These are phyloP conservation scores for Aspergillus felis DNA, from an alignment of 2,329 filamentous ascomycete genomes.

Conservation along the genomic window DNA sequence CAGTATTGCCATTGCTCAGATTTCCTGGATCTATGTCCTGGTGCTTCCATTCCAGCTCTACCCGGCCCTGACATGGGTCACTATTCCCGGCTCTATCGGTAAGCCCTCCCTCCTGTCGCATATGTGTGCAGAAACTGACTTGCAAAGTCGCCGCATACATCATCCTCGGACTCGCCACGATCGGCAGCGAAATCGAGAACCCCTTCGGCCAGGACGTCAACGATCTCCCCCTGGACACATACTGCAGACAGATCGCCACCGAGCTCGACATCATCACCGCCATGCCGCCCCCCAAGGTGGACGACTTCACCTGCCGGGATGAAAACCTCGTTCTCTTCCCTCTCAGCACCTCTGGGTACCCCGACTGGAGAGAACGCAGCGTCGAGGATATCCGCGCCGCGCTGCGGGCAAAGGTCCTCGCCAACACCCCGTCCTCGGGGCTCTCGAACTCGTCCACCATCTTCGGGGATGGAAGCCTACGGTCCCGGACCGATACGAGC, in stretches of 20 bases:
- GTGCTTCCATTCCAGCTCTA: slow-evolving; percentile 78
- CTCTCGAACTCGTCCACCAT: slow-evolving; percentile 22
- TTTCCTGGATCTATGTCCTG: slow-evolving; percentile 79
- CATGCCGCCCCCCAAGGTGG: slow-evolving; percentile 48
- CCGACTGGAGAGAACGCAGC: slow-evolving; percentile 47
- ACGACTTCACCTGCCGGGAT: slow-evolving; percentile 44
- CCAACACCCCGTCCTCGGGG: slow-evolving; percentile 13
- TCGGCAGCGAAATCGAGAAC: slow-evolving; percentile 79
- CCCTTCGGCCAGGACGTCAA: slow-evolving; percentile 82
- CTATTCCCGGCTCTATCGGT: slow-evolving; percentile 70
- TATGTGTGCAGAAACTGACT: neutral
- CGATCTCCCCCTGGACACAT: slow-evolving; percentile 71
- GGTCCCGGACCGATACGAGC: neutral
- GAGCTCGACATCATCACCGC: slow-evolving; percentile 73
- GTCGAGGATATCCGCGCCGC: slow-evolving; percentile 46
- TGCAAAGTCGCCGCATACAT: slow-evolving; percentile 64
- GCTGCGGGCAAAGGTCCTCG: slow-evolving; percentile 35
- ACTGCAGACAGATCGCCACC: slow-evolving; percentile 68
- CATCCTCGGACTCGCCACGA: slow-evolving; percentile 71
- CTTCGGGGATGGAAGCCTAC: slow-evolving; percentile 8
- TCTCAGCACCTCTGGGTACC: slow-evolving; percentile 44
- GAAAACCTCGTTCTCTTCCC: slow-evolving; percentile 38
- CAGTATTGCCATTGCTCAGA: slow-evolving; percentile 78
- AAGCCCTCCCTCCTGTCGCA: slow-evolving; percentile 5
- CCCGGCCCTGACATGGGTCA: slow-evolving; percentile 61